Base-by-base conservation (phyloP, 2,329 filamentous ascomycete genomes). In the Penicillium sp. region DNA sequence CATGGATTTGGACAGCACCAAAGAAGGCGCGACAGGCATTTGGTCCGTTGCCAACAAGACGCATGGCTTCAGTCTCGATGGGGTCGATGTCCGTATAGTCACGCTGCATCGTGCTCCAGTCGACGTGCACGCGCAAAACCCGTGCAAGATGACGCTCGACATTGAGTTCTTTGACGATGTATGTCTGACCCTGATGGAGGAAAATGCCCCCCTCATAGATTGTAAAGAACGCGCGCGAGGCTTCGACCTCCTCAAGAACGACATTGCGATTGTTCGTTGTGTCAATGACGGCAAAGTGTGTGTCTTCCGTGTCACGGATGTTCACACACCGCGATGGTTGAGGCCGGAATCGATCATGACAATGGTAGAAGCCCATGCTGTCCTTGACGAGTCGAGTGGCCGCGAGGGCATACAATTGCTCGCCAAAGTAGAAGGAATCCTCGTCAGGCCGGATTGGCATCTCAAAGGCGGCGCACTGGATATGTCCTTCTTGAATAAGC, bases 141-240 rank as follows among this genome's bases (percentile, higher is more conserved):
- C 86, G 86, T 4, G 93, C 93, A 57, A 96, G 84, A 62, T 84
- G 84, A 51, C 79, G 79, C 32, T 93, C 88, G 1, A 87, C 85
- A 53, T 81, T 81, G 62, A 97, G 90, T 59, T 97, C 90, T 58
- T 89, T 86, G 45, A 98, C 88, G 2, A 97, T 78, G 63, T 95
- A 98, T 1, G 85, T 91, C 54, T 83, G 83, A n/a, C 93, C 93
- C 70, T 98, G 93, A 61, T 98, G 93, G 4, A 98, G 76, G 71
- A 95, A 98, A 53, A 98, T 96, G 39, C 89, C 93, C 9, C 93
- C 93, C 66, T 97, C 91, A 67, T 98, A 98, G 50, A 98, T 80
- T 1, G 90, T 95, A 69, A 95, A 97, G 57, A 89, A 91, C 1
- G 91, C 91, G n/a, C 93, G 83, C 1, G 87, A 93, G 1, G 90